phyloP scores from a whole-genome alignment of 768 basidiomycete species.

The Lactifluus hygrophoroides region DNA sequence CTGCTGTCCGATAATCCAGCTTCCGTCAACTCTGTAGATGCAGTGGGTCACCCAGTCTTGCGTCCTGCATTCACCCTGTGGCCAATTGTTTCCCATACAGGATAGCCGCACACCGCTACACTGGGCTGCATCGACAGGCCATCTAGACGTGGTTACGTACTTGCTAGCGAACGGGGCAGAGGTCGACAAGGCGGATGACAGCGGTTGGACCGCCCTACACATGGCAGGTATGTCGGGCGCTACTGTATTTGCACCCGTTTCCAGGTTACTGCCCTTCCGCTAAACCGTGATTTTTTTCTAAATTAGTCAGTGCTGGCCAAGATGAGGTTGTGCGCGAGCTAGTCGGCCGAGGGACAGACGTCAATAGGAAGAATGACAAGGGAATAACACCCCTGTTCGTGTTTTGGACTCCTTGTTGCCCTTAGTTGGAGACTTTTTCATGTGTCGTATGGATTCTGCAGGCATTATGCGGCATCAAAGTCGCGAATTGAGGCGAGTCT shows the following conservation, averaged over 20 bases:
- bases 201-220: constrained; percentile 74
- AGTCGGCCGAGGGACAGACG: constrained; percentile 74
- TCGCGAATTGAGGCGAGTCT: constrained; percentile 64
- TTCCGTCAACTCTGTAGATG: constrained; percentile 53
- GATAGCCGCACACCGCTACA: constrained; percentile 79
- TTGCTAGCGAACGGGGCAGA: constrained; percentile 65
- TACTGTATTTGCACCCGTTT: background rate
- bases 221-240: constrained; percentile 70
- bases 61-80: background rate
- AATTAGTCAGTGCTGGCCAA: constrained; percentile 76
- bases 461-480: constrained; percentile 92
- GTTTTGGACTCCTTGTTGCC: constrained; percentile 1
- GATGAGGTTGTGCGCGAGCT: constrained; percentile 68
- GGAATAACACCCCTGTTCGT: constrained; percentile 76
- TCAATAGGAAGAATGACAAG: constrained; percentile 74
- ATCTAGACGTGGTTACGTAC: constrained; percentile 55
- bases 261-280: no score
- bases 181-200: constrained; percentile 54
- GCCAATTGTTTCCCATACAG: constrained; percentile 29
- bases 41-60: constrained; percentile 33
- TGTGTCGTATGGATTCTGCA: constrained; percentile 27
- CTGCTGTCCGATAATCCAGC: constrained; percentile 55
- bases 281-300: no score
- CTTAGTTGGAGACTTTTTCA: background rate
- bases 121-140: constrained; percentile 74